Conservation (phyloP, 805 yeast genomes). For the Starmerella ratchasimensis region DNA sequence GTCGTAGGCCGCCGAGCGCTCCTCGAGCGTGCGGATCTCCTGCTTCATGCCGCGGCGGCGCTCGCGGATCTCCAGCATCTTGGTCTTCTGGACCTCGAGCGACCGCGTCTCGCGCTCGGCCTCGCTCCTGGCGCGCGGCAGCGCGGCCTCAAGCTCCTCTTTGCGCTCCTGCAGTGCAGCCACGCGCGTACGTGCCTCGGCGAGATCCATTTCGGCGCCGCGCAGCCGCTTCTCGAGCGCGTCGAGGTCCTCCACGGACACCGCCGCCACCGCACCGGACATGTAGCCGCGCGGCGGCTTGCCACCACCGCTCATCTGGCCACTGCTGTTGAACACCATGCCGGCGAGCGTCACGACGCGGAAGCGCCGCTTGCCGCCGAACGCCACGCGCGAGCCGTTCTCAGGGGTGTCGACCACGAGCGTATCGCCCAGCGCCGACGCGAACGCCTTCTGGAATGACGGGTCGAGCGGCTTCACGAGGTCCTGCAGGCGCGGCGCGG, state of each 20-base stretch:
- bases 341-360: conserved; percentile 92
- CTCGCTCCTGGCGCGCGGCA: conserved; percentile 47
- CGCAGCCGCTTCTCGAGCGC: conserved; percentile 12
- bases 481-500: conserved; percentile 68
- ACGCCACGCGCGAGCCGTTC: conserved; percentile 81
- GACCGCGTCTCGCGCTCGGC: conserved; percentile 44
- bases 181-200: conserved; percentile 5
- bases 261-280: conserved; percentile 24
- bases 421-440: conserved; percentile 74
- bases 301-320: conserved; percentile 97
- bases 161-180: conserved; percentile 45
- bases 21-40: conserved; percentile 56
- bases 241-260: conserved; percentile 15
- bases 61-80: conserved; percentile 4
- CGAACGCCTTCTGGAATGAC: conserved; percentile 74
- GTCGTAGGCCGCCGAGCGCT: background rate
- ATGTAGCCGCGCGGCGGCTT: conserved; percentile 56
- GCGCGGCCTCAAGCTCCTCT: conserved; percentile 34
- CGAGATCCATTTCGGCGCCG: conserved; percentile 10
- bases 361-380: conserved; percentile 53
- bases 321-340: conserved; percentile 77
- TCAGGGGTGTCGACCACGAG: conserved; percentile 65
- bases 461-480: conserved; percentile 53
- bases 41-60: conserved; percentile 45
- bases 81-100: conserved; percentile 34